Evolutionary conservation across 345 rosid species (phyloP), one percentile per base, ranked within the genome.

Genomic region (Ricinus communis): DNA sequence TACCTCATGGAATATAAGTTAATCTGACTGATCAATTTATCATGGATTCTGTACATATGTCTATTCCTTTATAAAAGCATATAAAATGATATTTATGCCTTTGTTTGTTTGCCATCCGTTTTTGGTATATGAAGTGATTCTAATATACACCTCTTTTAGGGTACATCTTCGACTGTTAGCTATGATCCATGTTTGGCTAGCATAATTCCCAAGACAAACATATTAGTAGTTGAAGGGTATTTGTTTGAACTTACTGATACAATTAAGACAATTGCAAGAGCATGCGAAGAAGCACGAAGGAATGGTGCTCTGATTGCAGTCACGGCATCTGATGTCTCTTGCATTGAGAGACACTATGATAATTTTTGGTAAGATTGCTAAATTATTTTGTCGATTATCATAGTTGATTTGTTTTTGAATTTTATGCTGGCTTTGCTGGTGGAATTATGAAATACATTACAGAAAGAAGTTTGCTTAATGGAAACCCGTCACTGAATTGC

Each of bases 221-320:
- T 93, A 77, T 79, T 94, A 76, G 86, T 91, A 19, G 88, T 94
- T 73, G 98, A 94, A 85, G 96, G 98, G 30, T 94, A 94, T 84
- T 77, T 94, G 71, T 94, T 94, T 79, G 98, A 91, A 86, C 82
- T 94, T 81, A 95, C 92, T 15, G 95, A 87, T 83, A 91, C 96
- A 3, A 94, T 91, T 59, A 85, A 80, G 73, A 86, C 98, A 73
- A 85, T 91, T 72, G 74, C 83, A 50, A 86, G 83, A 84, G 95
- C 97, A 40, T 94, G 96, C 28, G 91, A 94, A 82, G 97, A 82
- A 85, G 97, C 98, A 45, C 89, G 79, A 60, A 85, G 78, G 65
- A 79, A 71, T 61, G 96, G 97, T 74, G 95, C 90, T 11, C 79
- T 94, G 71, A 87, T 94, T 82, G 98, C 97, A 27, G 85, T 91